Conservation (phyloP, 2,329 filamentous ascomycete genomes). For the Clonostachys rhizophaga region DNA sequence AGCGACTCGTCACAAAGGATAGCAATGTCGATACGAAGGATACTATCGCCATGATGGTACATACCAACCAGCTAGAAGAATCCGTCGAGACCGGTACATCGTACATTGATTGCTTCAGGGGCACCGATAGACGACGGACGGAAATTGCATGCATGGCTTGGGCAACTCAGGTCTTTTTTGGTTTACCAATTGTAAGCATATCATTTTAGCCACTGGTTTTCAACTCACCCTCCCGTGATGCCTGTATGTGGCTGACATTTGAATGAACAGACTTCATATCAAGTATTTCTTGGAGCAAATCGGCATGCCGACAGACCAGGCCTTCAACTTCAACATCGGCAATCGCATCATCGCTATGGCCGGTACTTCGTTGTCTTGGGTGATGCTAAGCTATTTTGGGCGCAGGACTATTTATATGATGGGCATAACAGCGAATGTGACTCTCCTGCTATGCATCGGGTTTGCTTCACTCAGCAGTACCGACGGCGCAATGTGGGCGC, state of each 20-base stretch:
- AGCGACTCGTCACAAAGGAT: constrained; percentile 29
- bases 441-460: too few species aligned
- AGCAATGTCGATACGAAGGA: too few species aligned
- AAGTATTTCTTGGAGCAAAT: constrained; percentile 35
- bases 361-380: constrained; percentile 21
- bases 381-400: too few species aligned
- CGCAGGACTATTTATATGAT: too few species aligned
- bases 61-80: constrained; percentile 24
- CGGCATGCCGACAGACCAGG: constrained; percentile 26
- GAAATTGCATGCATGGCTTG: constrained; percentile 39
- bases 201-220: too few species aligned
- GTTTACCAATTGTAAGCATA: constrained; percentile 7
- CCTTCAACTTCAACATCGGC: constrained; percentile 28
- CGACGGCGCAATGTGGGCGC: too few species aligned
- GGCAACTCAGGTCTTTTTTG: constrained; percentile 32
- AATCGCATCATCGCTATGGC: constrained; percentile 35
- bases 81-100: constrained; percentile 35
- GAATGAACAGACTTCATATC: too few species aligned
- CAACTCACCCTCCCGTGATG: too few species aligned
- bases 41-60: too few species aligned
- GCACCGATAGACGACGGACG: constrained; percentile 36
- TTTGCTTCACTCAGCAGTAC: too few species aligned
- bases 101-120: constrained; percentile 43
- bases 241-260: too few species aligned
- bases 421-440: too few species aligned